Conservation (phyloP, 2,329 filamentous ascomycete species). For the Myriangium duriaei region DNA sequence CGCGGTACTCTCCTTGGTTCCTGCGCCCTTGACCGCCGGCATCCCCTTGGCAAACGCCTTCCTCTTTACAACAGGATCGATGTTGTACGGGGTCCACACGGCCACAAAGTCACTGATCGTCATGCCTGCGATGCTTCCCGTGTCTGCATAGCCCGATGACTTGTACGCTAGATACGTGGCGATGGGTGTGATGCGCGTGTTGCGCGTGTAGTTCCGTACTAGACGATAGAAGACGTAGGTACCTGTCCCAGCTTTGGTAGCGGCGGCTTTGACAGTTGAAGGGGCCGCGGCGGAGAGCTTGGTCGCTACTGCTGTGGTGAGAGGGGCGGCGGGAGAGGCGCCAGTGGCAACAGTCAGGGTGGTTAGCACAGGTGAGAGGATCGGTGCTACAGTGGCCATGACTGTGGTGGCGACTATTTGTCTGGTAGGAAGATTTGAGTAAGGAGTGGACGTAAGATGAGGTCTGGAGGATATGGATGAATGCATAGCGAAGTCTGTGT, state of each 20-base stretch:
- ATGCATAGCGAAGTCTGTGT: too few relatives aligned
- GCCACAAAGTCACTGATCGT: constrained; percentile 13
- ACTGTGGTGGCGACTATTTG: too few relatives aligned
- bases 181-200: constrained; percentile 13
- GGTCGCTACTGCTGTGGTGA: background rate
- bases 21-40: background rate
- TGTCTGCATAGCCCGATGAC: constrained; percentile 10
- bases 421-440: too few relatives aligned
- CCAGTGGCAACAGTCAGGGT: constrained; percentile 1
- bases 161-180: constrained; percentile 13
- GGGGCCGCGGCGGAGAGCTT: constrained; percentile 1
- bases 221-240: constrained; percentile 4
- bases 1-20: constrained; percentile 2
- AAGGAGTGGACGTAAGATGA: background rate
- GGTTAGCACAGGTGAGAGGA: constrained; percentile 6
- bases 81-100: constrained; percentile 13
- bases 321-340: background rate
- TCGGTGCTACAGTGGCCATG: constrained; percentile 6
- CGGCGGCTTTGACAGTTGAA: constrained; percentile 2
- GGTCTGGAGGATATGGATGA: too few relatives aligned
- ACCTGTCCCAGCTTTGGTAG: background rate
- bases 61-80: constrained; percentile 5
- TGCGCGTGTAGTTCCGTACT: constrained; percentile 5
- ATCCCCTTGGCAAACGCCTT: constrained; percentile 1
- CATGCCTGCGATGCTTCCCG: constrained; percentile 11